Conservation (phyloP, 2,329 filamentous ascomycete species). For the Stachybotrys chartarum region DNA sequence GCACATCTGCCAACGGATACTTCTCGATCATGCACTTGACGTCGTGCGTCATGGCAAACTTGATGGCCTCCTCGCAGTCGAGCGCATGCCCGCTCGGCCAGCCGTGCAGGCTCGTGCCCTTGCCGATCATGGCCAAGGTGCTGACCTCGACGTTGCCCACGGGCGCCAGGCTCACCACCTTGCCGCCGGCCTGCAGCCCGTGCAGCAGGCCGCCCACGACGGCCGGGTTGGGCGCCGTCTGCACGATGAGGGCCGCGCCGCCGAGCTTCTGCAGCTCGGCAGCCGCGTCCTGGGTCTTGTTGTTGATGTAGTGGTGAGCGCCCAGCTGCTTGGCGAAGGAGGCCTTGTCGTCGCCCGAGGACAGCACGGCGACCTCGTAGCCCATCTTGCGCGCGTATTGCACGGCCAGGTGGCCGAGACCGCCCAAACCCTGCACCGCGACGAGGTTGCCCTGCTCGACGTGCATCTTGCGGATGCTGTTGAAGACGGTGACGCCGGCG, state of each 20-base stretch:
- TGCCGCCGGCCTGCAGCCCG: conserved; percentile 48
- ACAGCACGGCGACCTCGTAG: conserved; percentile 63
- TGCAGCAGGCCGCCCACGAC: conserved; percentile 44
- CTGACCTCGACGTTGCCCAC: conserved; percentile 38
- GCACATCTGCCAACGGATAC: conserved; percentile 48
- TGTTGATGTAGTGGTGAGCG: conserved; percentile 40
- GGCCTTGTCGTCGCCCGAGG: conserved; percentile 58
- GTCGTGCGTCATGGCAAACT: conserved; percentile 53
- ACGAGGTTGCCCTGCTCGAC: conserved; percentile 46
- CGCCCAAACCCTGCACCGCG: conserved; percentile 63
- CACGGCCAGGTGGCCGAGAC: conserved; percentile 69
- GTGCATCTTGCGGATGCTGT: conserved; percentile 46
- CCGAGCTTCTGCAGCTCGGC: conserved; percentile 47
- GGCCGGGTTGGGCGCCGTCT: conserved; percentile 55
- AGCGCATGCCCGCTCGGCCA: conserved; percentile 57
- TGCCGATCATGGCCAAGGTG: conserved; percentile 30
- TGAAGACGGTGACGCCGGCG: conserved; percentile 59
- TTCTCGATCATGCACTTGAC: conserved; percentile 61
- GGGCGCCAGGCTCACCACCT: conserved; percentile 51
- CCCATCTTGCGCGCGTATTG: conserved; percentile 74
- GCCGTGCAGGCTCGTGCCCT: conserved; percentile 55
- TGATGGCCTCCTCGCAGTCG: conserved; percentile 59
- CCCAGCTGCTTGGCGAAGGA: conserved; percentile 51
- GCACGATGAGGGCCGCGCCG: conserved; percentile 53
- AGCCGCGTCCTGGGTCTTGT: conserved; percentile 40